Base-by-base conservation (phyloP, 495 filamentous ascomycete genomes). In the Aspergillus bridgeri region DNA sequence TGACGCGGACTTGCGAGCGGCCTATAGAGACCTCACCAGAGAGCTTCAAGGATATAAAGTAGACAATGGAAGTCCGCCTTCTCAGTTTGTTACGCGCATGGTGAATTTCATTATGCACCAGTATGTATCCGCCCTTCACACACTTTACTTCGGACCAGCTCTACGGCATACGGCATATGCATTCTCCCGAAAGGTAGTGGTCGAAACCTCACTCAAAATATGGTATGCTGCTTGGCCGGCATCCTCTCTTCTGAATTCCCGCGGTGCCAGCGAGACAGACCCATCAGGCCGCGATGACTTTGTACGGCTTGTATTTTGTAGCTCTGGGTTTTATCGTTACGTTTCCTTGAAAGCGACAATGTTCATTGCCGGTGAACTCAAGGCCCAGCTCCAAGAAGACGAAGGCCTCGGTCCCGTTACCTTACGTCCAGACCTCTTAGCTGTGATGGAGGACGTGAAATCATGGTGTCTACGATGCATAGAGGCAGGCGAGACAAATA, bases 401-500 rank as follows among this genome's bases (percentile, higher is more conserved):
- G 72, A 81, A 49, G 59, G 69, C 5, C 65, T 82, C 7, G 71
- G 75, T 0, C 75, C 78, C 4, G 69, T 70, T 0, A 61, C 64
- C 22, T 59, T 80, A 0, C 74, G 82, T 11, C 67, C 67, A 0
- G 81, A 85, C 56, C 59, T 86, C 20, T 55, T 84, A 2, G 53
- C 67, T 2, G 68, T 81, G 3, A 7, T 86, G 3, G 64, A 75
- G 0, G 75, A 85, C 23, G 73, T 77, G 0, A 74, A 72, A 42
- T 51, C 51, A 5, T 84, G 78, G 77, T 29, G 53, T 0, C 64
- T 79, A 63, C 56, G 57, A 9, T 69, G 66, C 29, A 72, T 85
- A 4, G 47, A 73, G 42, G 71, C 69, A 3, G 83, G 83, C 3
- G 79, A 85, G 64, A 83, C 78, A 0, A 86, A 83, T 59, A 69